Evolutionary conservation across 2,329 filamentous ascomycete species (phyloP), one percentile per base, ranked within the genome.

Genomic region (Pezicula radicicola): DNA sequence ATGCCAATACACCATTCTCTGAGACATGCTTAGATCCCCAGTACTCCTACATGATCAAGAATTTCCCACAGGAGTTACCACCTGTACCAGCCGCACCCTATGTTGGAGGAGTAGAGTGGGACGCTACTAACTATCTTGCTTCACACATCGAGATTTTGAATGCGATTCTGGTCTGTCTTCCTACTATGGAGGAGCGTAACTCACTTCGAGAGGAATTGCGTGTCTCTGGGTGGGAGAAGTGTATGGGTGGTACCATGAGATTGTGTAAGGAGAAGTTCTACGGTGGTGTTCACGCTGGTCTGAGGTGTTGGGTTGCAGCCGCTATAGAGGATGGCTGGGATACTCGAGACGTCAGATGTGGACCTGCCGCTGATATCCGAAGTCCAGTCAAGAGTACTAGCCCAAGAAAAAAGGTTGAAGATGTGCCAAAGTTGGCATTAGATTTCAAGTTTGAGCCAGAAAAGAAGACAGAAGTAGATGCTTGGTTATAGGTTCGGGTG

Each of bases 181-280:
- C 89, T 1, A 86, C 85, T 0, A 62, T 67, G 2, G 70, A 79
- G 21, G 85, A 88, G 52, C 88, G 94, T 54, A 97, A 96, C 69
- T 67, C 72, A 1, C 79, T 97, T 10, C 87, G 94, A n/a, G 76
- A 78, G 16, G 84, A 93, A 52, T 77, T 97, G 48, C 83, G 83
- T 49, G 83, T 92, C 54, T 95, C 89, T 0, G 93, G 94, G 7
- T 96, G 91, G 76, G 94, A 99, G 70, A 91, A 91, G 61, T 85
- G 88, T 60, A 89, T 97, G 79, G 91, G 91, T 15, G 81, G 82
- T 19, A 93, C 85, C 52, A 75, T 97, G 56, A 84, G 94, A 5
- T 87, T 93, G 15, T 97, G 93, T 76, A 99, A 97, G 69, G 92
- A 97, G 70, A 97, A 97, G 69, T 96, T 97, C 68, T 97, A 99